Evolutionary conservation across 306 rosid species (phyloP), one percentile per base, ranked within the genome.

Genomic region (Begonia loranthoides): DNA sequence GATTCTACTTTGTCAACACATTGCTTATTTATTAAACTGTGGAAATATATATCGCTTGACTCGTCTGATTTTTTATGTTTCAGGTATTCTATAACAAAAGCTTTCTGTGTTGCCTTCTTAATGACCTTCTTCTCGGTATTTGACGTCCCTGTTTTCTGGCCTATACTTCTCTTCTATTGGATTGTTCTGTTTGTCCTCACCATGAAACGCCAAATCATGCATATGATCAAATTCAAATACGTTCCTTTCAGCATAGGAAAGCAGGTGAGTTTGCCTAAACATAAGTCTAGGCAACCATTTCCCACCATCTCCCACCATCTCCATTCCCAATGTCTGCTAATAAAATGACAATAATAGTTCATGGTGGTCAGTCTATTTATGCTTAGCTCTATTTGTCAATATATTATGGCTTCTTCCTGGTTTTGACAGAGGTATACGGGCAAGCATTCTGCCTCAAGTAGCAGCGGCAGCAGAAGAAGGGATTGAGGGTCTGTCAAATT

Each of bases 111-210:
- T 11, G 85, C 78, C 36, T 78, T 78, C 61, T 46, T 70, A 24
- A 75, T 81, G 82, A 81, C 90, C 45, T 81, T 78, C 72, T 67
- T 81, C 54, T 72, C 85, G 16, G 50, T 78, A 11, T 72, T 78
- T 65, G 80, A 81, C 45, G 74, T 81, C 60, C 90, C 85, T 12
- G 80, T 78, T 64, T 81, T 81, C 72, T 78, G 85, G 90, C 85
- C 90, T 51, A 72, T 78, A 46, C 76, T 81, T 54, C 76, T 78
- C 48, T 75, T 68, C 56, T 78, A 78, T 66, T 78, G 92, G 86
- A 13, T 70, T 56, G 76, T 75, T 49, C 80, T 78, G 17, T 82
- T 82, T 55, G 61, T 66, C 59, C 86, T 78, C 70, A 82, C 83
- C 12, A 78, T 82, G 86, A 82, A 79, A 76, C 87, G 92, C 71